These are phyloP conservation scores for Rhodotorula diobovata DNA, from an alignment of 768 basidiomycete genomes.

Conservation along the genomic window DNA sequence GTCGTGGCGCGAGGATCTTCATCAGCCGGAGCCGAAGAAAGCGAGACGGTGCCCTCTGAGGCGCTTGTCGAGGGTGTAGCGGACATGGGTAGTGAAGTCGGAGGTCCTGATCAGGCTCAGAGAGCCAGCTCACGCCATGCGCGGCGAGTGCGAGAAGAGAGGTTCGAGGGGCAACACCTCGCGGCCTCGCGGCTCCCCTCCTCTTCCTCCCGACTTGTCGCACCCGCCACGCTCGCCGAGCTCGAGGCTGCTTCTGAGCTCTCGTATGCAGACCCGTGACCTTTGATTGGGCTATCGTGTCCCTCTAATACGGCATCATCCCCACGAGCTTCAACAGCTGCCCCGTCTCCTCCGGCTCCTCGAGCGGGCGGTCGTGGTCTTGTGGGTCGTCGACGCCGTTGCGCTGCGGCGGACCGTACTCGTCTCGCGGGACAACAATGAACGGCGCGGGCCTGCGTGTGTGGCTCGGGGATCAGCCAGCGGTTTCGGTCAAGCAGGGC, in stretches of 20 bases:
- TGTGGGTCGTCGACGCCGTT: neutral
- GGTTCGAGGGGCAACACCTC: too few species aligned
- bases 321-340: constrained; percentile 7
- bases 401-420: neutral
- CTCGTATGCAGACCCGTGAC: too few species aligned
- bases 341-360: neutral
- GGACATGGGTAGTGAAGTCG: neutral
- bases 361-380: neutral
- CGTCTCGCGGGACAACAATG: neutral
- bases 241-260: too few species aligned
- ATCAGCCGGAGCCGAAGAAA: neutral
- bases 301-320: neutral
- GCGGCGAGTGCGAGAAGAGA: too few species aligned
- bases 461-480: too few species aligned
- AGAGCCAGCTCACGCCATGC: too few species aligned
- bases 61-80: neutral
- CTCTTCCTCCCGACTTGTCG: too few species aligned
- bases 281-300: too few species aligned
- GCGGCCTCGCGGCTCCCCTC: too few species aligned
- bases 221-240: too few species aligned
- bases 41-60: neutral
- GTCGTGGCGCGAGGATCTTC: neutral
- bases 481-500: too few species aligned
- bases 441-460: neutral
- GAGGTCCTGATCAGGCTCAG: too few species aligned